Evolutionary conservation across 495 filamentous ascomycete species (phyloP), one percentile per base, ranked within the genome.

Genomic region (Talaromyces ruber): DNA sequence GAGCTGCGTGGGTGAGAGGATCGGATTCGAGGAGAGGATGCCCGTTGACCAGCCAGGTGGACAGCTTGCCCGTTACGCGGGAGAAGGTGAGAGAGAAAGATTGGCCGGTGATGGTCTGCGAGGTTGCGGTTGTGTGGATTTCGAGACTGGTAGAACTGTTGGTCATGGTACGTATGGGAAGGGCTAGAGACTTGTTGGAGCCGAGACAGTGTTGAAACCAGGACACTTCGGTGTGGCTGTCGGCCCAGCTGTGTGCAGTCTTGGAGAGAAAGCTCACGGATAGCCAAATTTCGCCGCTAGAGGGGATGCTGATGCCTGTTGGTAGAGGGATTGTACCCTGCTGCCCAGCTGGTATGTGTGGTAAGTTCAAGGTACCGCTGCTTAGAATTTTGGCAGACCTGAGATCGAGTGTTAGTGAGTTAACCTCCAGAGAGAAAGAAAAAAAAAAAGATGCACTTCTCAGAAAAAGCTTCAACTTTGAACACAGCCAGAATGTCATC

Each of bases 401-500:
- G 34, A 16, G 16, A 39, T 39, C 14, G 0, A 39, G 34, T n/a
- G n/a, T 39, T 6, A 39, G 34, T 39, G 14, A 12, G 34, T 39
- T 16, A 16, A 12, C 4, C 9, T 16, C 34, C 34, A 39, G 4
- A 39, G 9, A 39, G 12, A 5, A 11, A 39, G 16, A 1, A 14
- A 4, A 39, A 39, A 1, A 14, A 4, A 29, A 29, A 29, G 0
- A 39, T 1, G 14, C 21, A 65, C 68, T 59, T 63, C 25, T 64
- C 61, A 6, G 30, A 65, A 6, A 72, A 63, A 0, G 54, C 12
- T 30, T 72, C 66, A 8, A 74, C 63, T 34, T 69, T 68, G 57
- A 67, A 67, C 7, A 62, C 53, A 4, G 64, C 66, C n/a, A 66
- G 64, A 1, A 86, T 65, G 64, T 82, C 77, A 4, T 78, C 74